Evolutionary conservation across 345 rosid species (phyloP), one percentile per base, ranked within the genome.

Genomic region (Eutrema japonicum): DNA sequence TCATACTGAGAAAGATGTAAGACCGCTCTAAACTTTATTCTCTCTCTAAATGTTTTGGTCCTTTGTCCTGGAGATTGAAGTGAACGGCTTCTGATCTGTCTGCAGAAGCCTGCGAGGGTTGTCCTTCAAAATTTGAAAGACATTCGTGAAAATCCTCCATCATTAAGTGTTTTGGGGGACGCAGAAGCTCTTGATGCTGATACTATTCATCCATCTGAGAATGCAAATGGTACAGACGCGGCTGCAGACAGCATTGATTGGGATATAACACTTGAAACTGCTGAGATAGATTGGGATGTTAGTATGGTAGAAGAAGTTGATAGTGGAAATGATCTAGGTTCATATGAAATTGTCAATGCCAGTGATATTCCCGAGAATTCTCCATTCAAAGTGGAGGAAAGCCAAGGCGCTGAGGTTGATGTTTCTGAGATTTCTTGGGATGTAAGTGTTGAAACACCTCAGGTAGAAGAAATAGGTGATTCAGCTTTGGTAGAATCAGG

Each of bases 241-340:
- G 76, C 82, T 55, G 78, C 85, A 16, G 87, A 86, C 70, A 75
- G 61, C 77, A 86, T 91, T 73, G 97, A 91, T 77, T 94, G 98
- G 98, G 97, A 91, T 79, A 89, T 94, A 57, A 82, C 96, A 29
- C 92, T 89, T 73, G 96, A 89, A 66, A 79, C 77, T 50, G 71
- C 89, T 71, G 87, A 88, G 71, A 95, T 95, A 79, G 93, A 92
- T 82, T 89, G 99, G 99, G 99, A 92, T 78, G 88, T 91, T 76
- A 89, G 92, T 56, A 77, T 86, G 73, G 81, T 82, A 68, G 99
- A 88, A 81, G 97, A 88, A 81, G 81, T 85, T 52, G 92, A 89
- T 75, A 89, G 68, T 66, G 86, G 92, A 61, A 86, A 92, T 79
- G 99, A 90, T 71, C 78, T 95, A 75, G 97, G 96, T 56, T 89